A percentile compares a stretch with the other conserved stretches of the same genome.
phyloP scores from a whole-genome alignment of 75 land plant species.

The Adiantum capillusveneris region DNA sequence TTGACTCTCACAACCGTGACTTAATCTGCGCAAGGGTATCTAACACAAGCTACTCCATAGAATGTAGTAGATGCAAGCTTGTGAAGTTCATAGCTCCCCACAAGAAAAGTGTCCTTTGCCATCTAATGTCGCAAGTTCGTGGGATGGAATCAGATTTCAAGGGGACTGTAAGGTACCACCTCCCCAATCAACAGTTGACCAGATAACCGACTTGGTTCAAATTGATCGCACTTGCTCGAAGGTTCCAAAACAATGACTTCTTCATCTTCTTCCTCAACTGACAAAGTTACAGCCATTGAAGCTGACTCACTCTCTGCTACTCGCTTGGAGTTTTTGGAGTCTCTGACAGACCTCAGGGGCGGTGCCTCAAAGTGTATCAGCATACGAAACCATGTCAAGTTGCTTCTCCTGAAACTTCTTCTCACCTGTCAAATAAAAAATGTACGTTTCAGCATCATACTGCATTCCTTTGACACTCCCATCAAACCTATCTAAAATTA shows the following conservation, averaged over 20 bases:
- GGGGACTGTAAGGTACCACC: constrained; percentile 8
- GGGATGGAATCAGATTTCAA: constrained; percentile 15
- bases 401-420: background rate
- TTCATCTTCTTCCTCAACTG: constrained; percentile 75
- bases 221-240: constrained; percentile 7
- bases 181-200: constrained; percentile 1
- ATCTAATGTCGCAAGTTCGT: constrained; percentile 4
- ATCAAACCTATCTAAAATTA: constrained; percentile 39
- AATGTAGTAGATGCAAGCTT: constrained; percentile 19
- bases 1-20: too few relatives aligned
- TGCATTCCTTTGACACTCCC: constrained; percentile 39
- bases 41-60: too few relatives aligned
- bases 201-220: background rate
- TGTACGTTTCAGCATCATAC: constrained; percentile 53
- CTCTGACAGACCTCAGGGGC: too few relatives aligned
- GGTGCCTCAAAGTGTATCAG: too few relatives aligned
- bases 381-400: background rate
- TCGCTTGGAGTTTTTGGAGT: too few relatives aligned
- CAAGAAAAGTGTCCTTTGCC: constrained; percentile 9
- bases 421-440: constrained; percentile 46
- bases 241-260: constrained; percentile 93
- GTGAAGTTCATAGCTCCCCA: constrained; percentile 16
- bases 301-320: background rate
- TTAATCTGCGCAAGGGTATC: too few relatives aligned
- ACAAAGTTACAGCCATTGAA: background rate